Base-by-base conservation (phyloP, 1,284 basidiomycete species). In the Cryptococcus jaspeensis region DNA sequence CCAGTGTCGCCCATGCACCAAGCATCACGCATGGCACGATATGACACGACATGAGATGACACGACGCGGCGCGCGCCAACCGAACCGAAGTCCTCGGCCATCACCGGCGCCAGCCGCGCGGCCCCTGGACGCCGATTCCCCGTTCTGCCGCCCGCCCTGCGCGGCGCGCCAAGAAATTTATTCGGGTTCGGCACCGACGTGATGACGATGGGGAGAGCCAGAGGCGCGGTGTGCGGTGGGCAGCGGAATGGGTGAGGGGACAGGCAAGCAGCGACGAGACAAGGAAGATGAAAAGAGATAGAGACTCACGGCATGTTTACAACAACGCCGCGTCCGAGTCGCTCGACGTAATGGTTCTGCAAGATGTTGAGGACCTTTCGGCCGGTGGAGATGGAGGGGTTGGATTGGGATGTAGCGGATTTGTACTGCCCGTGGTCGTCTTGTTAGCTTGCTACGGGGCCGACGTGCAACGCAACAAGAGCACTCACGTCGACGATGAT, bases 341-440 rank as follows among this genome's bases (percentile, higher is more conserved):
- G 69, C 78, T 94, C 92, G 36, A 89, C 87, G 68, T 96, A 96
- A 75, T 95, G 91, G 63, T 91, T 85, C 75, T 95, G 92, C 39
- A 96, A 81, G 63, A 96, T 92, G 59, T 84, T 81, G 22, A 93
- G 81, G 2, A 89, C 88, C 77, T 91, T 89, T 53, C 86, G 80
- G 2, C 87, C 89, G 7, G 88, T 82, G 15, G 85, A 85, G 65
- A 91, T 84, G 7, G 89, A 88, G 5, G 90, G 90, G 70, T 88
- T 92, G 16, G 86, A 88, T 51, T 85, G 83, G 3, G 91, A 80
- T 0, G 89, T 90, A 0, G 87, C 87, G 9, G 84, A 85, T 71
- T 85, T 87, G 79, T 92, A 92, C 69, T 68, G 60, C 28, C 28
- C 28, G 9, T 5, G 28, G 5, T 32, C 28, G 28, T 32, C 28